phyloP scores from a whole-genome alignment of 2,329 filamentous ascomycete genomes.

The Pseudogymnoascus sp. region DNA sequence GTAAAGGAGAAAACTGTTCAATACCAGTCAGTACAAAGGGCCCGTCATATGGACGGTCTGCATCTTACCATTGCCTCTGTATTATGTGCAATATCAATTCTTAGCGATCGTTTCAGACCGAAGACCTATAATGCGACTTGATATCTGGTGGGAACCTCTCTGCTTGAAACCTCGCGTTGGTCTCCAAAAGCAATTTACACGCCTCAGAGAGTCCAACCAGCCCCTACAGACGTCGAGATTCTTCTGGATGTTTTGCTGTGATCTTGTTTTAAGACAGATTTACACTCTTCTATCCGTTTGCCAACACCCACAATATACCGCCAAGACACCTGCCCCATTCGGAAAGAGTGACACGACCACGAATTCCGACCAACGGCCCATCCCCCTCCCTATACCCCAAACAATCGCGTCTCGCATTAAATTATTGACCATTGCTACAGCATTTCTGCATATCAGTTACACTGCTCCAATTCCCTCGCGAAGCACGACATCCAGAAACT shows the following conservation, averaged over 20 bases:
- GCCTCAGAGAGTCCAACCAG: neutral
- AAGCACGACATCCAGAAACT: neutral
- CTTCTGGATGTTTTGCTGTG: neutral
- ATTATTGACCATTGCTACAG: neutral
- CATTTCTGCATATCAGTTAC: neutral
- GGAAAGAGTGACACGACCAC: neutral
- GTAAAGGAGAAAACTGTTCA: neutral
- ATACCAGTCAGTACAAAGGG: neutral
- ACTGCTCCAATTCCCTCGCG: neutral
- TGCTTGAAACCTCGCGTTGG: neutral
- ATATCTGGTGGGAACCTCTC: too few species aligned
- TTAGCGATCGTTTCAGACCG: neutral
- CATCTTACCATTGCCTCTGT: neutral
- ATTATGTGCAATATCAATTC: neutral
- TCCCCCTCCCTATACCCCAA: neutral
- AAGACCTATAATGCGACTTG: too few species aligned
- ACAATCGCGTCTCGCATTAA: constrained; percentile 5
- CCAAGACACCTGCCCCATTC: neutral
- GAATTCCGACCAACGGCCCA: neutral
- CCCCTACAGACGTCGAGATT: neutral
- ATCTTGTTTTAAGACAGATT: constrained; percentile 5
- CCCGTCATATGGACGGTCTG: neutral
- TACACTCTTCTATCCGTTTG: neutral
- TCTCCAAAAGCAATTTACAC: neutral
- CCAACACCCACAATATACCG: neutral